These are phyloP conservation scores for Rhizophora mangle DNA, from an alignment of 345 rosid species.

Conservation along the genomic window DNA sequence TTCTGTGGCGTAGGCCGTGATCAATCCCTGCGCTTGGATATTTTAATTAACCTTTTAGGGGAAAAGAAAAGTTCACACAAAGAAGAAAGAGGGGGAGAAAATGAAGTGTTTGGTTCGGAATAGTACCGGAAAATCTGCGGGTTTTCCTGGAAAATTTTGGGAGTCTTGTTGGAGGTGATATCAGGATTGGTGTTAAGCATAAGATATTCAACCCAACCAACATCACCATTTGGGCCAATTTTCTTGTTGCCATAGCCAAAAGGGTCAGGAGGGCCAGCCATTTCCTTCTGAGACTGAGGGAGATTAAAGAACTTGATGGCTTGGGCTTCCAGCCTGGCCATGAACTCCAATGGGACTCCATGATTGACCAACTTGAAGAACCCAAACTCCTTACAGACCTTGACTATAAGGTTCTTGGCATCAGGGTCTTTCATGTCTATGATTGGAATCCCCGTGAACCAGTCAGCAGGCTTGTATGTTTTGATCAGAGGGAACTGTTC, in stretches of 20 bases:
- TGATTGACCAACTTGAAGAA: conserved; percentile 82
- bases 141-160: conserved; percentile 30
- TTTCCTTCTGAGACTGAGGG: conserved; percentile 57
- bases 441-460: conserved; percentile 49
- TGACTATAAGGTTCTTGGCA: conserved; percentile 47
- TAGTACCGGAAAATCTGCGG: conserved; percentile 50
- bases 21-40: too few species aligned
- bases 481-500: conserved; percentile 53
- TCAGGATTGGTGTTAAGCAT: conserved; percentile 49
- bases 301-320: conserved; percentile 59
- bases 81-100: not conserved
- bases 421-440: conserved; percentile 58
- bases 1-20: too few species aligned
- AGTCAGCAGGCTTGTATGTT: conserved; percentile 48
- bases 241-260: conserved; percentile 68
- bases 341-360: conserved; percentile 55
- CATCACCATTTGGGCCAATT: conserved; percentile 70
- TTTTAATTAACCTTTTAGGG: not conserved
- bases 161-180: conserved; percentile 24
- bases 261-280: conserved; percentile 66
- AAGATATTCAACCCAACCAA: conserved; percentile 78
- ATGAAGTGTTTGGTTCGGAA: not conserved
- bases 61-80: not conserved
- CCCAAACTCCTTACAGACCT: conserved; percentile 71
- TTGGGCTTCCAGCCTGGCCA: conserved; percentile 46